Percentiles rank a stretch among this genome's conserved stretches.
Evolutionary conservation across 306 rosid genomes (phyloP).

Genomic region (Datisca glomerata): DNA sequence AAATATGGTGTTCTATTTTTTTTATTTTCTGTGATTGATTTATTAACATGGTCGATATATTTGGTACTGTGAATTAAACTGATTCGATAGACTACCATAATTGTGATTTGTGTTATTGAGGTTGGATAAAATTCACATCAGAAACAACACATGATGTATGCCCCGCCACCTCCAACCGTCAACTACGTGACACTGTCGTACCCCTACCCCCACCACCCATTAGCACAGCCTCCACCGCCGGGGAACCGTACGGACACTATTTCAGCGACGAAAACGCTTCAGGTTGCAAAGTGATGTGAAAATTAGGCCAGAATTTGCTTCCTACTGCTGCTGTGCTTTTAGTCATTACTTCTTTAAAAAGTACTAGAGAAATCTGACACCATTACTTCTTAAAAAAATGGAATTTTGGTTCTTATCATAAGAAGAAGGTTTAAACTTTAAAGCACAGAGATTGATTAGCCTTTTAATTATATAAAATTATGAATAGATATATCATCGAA

Average conservation of each 20-base stretch:
- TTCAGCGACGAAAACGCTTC: conserved; percentile 74
- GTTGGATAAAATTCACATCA: too few species aligned
- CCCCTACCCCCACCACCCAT: conserved; percentile 22
- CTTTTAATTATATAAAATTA: conserved; percentile 2
- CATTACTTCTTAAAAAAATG: too few species aligned
- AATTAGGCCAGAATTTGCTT: too few species aligned
- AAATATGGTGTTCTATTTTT: too few species aligned
- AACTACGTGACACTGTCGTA: conserved; percentile 30
- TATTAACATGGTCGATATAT: too few species aligned
- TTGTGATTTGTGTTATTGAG: too few species aligned
- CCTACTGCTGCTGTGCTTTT: background rate
- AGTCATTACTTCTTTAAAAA: too few species aligned
- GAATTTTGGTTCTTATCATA: conserved; percentile 1
- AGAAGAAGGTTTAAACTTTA: too few species aligned
- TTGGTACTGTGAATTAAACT: too few species aligned
- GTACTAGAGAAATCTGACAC: too few species aligned
- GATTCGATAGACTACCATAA: too few species aligned
- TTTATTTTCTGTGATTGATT: too few species aligned
- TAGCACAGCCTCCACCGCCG: conserved; percentile 20
- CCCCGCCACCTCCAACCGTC: conserved; percentile 26
- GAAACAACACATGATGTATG: conserved; percentile 56
- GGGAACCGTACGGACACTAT: conserved; percentile 35
- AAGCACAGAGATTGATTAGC: conserved; percentile 27
- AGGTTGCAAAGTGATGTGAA: conserved; percentile 68
- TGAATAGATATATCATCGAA: conserved; percentile 1